phyloP scores from a whole-genome alignment of 116 monocot species.

The Dioscorea cayenensis region DNA sequence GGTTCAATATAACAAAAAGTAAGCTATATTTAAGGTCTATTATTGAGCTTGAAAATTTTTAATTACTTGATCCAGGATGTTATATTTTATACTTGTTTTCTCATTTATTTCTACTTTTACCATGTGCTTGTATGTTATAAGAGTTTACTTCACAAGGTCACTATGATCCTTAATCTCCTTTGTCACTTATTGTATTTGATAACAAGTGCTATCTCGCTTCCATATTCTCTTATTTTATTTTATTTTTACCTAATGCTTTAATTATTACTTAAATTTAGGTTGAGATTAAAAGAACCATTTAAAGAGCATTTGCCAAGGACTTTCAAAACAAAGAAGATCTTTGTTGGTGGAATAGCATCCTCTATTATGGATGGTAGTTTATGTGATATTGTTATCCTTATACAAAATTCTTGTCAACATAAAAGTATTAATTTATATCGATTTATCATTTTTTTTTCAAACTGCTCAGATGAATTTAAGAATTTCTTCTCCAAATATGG shows the following conservation, averaged over 20 bases:
- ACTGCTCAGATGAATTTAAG: constrained; percentile 65
- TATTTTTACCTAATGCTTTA: not conserved
- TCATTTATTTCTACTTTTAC: no score
- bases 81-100: no score
- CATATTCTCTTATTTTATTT: not conserved
- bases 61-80: no score
- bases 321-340: constrained; percentile 81
- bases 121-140: no score
- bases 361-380: constrained; percentile 45
- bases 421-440: not conserved
- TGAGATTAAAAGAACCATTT: constrained; percentile 84
- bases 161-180: no score
- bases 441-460: not conserved
- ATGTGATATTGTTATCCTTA: not conserved
- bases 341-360: constrained; percentile 76
- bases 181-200: no score
- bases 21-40: no score
- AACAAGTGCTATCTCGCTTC: not conserved
- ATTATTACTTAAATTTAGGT: constrained; percentile 30
- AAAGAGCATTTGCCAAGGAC: constrained; percentile 56
- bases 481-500: constrained; percentile 69
- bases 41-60: no score
- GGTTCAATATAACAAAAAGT: no score
- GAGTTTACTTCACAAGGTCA: no score
- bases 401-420: not conserved